Base-by-base conservation (phyloP, 768 basidiomycete genomes). In the Mycena alexandri region DNA sequence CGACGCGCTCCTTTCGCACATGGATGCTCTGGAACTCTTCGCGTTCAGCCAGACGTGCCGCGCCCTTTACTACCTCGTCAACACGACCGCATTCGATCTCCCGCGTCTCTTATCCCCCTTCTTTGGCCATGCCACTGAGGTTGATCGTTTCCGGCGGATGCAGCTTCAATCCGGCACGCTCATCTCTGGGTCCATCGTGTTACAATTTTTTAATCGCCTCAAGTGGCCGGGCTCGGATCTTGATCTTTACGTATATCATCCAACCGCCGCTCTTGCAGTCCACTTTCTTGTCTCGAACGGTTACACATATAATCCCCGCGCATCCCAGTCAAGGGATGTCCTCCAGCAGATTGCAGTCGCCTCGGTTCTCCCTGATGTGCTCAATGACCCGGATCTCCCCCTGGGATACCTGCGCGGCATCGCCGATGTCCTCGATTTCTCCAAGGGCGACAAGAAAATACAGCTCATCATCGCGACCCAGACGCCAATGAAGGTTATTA, bases 161-260 rank as follows among this genome's bases (percentile, higher is more conserved):
- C 50, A 34, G 50, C 21, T n/a, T 22, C 16, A 47, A 19, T 44
- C 43, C 10, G 22, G 46, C 17, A 22, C n/a, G 19, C 8, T 24
- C 14, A 38, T n/a, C n/a, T 22, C 34, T 7, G 19, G n/a, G 1
- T 9, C 29, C 56, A 38, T 41, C 46, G 17, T 41, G 56, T 8
- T 36, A 17, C 63, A 53, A 55, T 86, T 87, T 68, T 78, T 89
- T 43, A 83, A 84, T 53, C 72, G 85, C 19, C 68, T 77, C 0
- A 74, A 75, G 42, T 87, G 86, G 65, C 75, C 79, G 3, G 79
- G 78, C 5, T 79, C 86, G 0, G 87, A 88, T 67, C 80, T 89
- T 9, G 88, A 89, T 60, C 43, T 89, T 5, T 88, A 88, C 71
- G 75, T 80, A 17, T 75, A 81, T 9, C 77, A 79, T 2, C 72